phyloP scores from a whole-genome alignment of 2,329 filamentous ascomycete species.

The Hypocrella siamensis region DNA sequence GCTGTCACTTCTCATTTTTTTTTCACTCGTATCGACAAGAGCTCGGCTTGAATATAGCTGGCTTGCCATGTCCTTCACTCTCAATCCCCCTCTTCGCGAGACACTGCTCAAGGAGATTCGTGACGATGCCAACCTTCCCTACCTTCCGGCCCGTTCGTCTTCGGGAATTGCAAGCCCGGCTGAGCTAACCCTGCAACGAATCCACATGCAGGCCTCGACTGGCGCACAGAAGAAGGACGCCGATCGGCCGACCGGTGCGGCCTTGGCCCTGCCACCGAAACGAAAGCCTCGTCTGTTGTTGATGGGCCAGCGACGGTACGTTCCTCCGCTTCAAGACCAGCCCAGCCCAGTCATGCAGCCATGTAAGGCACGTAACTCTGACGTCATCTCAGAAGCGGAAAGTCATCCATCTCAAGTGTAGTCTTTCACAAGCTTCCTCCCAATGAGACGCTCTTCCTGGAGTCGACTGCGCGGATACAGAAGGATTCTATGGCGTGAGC shows the following conservation, averaged over 20 bases:
- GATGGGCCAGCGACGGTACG: slow-evolving; percentile 88
- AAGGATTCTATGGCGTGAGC: slow-evolving; percentile 89
- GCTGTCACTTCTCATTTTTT: neutral
- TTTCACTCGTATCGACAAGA: no score
- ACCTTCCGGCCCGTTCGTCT: slow-evolving; percentile 13
- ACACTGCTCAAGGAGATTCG: slow-evolving; percentile 10
- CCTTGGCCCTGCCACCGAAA: slow-evolving; percentile 32
- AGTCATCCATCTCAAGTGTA: slow-evolving; percentile 95
- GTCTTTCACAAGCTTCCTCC: slow-evolving; percentile 98
- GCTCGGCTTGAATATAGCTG: no score
- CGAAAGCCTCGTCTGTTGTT: slow-evolving; percentile 74
- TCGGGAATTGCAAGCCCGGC: slow-evolving; percentile 34
- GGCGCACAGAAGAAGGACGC: slow-evolving; percentile 34
- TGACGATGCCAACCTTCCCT: slow-evolving; percentile 12
- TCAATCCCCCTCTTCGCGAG: slow-evolving; percentile 15
- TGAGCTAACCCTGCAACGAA: slow-evolving; percentile 46
- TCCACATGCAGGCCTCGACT: slow-evolving; percentile 44
- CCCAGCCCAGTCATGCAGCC: no score
- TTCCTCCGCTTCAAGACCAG: slow-evolving; percentile 2
- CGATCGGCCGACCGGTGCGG: slow-evolving; percentile 26
- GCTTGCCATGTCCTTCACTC: slow-evolving; percentile 4
- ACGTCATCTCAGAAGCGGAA: slow-evolving; percentile 59
- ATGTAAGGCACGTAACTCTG: no score
- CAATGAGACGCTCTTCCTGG: slow-evolving; percentile 87
- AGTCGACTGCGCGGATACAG: slow-evolving; percentile 86